phyloP scores from a whole-genome alignment of 2,329 filamentous ascomycete genomes.

The Hyphodiscus sp. region DNA sequence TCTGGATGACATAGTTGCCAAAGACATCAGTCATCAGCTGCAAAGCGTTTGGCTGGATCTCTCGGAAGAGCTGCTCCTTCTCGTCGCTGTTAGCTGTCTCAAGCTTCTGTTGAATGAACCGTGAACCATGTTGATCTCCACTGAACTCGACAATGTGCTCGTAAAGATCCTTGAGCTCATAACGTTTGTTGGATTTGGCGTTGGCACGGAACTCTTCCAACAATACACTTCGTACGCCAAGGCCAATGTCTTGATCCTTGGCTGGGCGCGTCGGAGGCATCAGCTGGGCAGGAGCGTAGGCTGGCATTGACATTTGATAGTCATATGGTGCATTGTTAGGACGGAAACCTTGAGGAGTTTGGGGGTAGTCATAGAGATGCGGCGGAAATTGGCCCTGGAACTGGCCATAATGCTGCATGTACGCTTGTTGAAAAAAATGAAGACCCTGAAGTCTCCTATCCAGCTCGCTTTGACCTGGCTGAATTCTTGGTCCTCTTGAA shows the following conservation, averaged over 20 bases:
- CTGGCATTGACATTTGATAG: constrained; percentile 29
- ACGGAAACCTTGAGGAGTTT: constrained; percentile 28
- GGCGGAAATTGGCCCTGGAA: constrained; percentile 35
- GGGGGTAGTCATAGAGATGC: constrained; percentile 33
- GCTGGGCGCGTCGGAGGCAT: constrained; percentile 25
- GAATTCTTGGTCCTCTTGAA: constrained; percentile 24
- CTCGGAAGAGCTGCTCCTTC: constrained; percentile 82
- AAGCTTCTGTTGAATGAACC: constrained; percentile 91
- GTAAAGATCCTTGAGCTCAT: constrained; percentile 85
- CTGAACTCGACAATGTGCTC: constrained; percentile 87
- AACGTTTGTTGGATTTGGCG: constrained; percentile 64
- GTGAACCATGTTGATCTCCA: constrained; percentile 90
- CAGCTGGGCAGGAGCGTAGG: constrained; percentile 18
- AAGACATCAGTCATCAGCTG: constrained; percentile 96
- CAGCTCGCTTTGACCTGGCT: constrained; percentile 23
- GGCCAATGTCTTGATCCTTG: constrained; percentile 30
- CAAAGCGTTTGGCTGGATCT: constrained; percentile 76
- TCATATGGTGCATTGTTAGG: constrained; percentile 30
- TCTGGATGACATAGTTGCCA: constrained; percentile 97
- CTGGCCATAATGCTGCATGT: constrained; percentile 33
- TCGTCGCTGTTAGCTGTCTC: constrained; percentile 92
- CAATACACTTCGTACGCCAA: constrained; percentile 61
- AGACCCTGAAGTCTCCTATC: constrained; percentile 25
- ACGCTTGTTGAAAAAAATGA: constrained; percentile 26
- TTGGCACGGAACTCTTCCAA: constrained; percentile 76